Evolutionary conservation across 805 yeast species (phyloP).

Genomic region (Candida coleopterorum): DNA sequence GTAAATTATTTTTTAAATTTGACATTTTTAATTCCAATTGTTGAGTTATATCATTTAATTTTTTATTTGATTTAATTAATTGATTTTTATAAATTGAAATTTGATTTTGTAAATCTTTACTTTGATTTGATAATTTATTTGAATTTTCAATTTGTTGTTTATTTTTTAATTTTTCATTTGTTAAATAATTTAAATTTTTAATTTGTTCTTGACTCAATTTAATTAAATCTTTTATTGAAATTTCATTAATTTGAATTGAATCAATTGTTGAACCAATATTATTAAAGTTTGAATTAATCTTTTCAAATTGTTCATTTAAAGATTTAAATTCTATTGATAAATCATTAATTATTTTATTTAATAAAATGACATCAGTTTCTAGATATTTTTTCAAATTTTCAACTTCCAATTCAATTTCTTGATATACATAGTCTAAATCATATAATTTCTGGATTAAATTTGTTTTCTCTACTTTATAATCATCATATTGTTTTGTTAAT

Average conservation of each 20-base stretch:
- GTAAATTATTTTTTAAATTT: background rate
- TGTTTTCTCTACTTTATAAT: slow-evolving; percentile 61
- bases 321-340: slow-evolving; percentile 42
- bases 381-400: slow-evolving; percentile 59
- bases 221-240: slow-evolving; percentile 39
- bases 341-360: slow-evolving; percentile 49
- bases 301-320: slow-evolving; percentile 19
- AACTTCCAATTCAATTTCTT: slow-evolving; percentile 53
- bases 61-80: slow-evolving; percentile 3
- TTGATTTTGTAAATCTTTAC: slow-evolving; percentile 5
- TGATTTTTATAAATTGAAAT: slow-evolving; percentile 3
- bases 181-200: slow-evolving; percentile 25
- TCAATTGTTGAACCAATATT: slow-evolving; percentile 53
- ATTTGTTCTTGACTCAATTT: slow-evolving; percentile 49
- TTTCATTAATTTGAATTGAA: slow-evolving; percentile 45
- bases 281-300: slow-evolving; percentile 41
- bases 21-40: slow-evolving; percentile 3
- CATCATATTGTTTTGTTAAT: slow-evolving; percentile 55
- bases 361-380: slow-evolving; percentile 53
- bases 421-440: slow-evolving; percentile 51
- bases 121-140: slow-evolving; percentile 2
- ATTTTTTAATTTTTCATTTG: slow-evolving; percentile 1
- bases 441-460: slow-evolving; percentile 55
- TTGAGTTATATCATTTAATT: background rate
- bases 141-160: slow-evolving; percentile 5